These are phyloP conservation scores for Yamadazyma membranifaciens DNA, from an alignment of 1,139 yeast genomes.

Conservation along the genomic window DNA sequence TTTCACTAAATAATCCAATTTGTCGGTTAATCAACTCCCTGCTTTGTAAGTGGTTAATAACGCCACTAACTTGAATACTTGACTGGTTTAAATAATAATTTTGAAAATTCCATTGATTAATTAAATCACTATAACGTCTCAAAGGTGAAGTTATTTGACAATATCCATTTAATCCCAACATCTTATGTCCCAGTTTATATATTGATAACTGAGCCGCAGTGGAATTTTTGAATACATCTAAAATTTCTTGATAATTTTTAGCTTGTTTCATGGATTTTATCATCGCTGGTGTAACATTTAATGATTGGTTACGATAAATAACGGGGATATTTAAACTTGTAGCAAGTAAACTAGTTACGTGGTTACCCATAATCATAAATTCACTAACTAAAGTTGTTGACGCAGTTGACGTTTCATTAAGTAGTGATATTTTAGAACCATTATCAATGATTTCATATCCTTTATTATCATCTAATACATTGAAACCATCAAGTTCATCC, in stretches of 20 bases:
- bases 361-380: slow-evolving; percentile 77
- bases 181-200: slow-evolving; percentile 49
- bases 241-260: slow-evolving; percentile 13
- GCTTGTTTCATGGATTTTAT: slow-evolving; percentile 27
- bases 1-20: slow-evolving; percentile 24
- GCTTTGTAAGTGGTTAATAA: slow-evolving; percentile 27
- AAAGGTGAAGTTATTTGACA: slow-evolving; percentile 87
- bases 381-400: slow-evolving; percentile 72
- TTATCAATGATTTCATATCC: slow-evolving; percentile 17
- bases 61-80: slow-evolving; percentile 20
- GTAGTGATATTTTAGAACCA: slow-evolving; percentile 10
- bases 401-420: not conserved
- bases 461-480: slow-evolving; percentile 4
- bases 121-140: slow-evolving; percentile 78
- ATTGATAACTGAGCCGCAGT: slow-evolving; percentile 34
- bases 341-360: slow-evolving; percentile 56
- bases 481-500: slow-evolving; percentile 1
- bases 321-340: slow-evolving; percentile 49
- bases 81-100: slow-evolving; percentile 2
- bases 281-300: slow-evolving; percentile 26
- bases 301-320: slow-evolving; percentile 45
- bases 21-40: slow-evolving; percentile 28
- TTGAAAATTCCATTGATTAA: slow-evolving; percentile 64
- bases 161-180: slow-evolving; percentile 64
- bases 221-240: slow-evolving; percentile 22